A percentile compares a stretch with the other conserved stretches of the same genome.
Conservation (phyloP, 2,329 filamentous ascomycete species). For the Leptographium wingfieldii region DNA sequence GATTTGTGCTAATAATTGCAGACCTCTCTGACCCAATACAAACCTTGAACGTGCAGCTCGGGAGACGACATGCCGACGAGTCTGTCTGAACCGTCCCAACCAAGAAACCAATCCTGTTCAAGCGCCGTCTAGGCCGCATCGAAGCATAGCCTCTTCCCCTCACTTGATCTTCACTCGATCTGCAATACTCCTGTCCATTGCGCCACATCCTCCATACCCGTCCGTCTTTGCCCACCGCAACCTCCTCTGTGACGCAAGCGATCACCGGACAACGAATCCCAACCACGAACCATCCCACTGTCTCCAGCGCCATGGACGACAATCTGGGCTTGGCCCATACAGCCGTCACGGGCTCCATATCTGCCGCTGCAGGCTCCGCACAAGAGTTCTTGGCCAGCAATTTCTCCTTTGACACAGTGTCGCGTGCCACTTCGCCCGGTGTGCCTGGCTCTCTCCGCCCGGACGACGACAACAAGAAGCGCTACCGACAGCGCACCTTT, state of each 20-base stretch:
- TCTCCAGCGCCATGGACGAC: constrained; percentile 22
- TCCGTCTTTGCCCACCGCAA: not conserved
- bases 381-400: constrained; percentile 25
- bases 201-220: not conserved
- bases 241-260: too few relatives aligned
- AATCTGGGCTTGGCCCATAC: constrained; percentile 13
- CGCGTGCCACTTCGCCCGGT: constrained; percentile 76
- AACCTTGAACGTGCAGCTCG: not conserved
- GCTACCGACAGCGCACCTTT: constrained; percentile 80
- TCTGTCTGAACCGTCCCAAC: not conserved
- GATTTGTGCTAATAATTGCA: not conserved
- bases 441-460: constrained; percentile 36
- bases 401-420: constrained; percentile 53
- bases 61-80: constrained; percentile 5
- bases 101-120: not conserved
- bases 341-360: constrained; percentile 20
- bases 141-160: not conserved
- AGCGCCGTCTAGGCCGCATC: not conserved
- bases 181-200: not conserved
- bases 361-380: constrained; percentile 22
- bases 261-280: too few relatives aligned
- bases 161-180: not conserved
- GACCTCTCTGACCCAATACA: not conserved
- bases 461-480: constrained; percentile 42
- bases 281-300: not conserved